Base-by-base conservation (phyloP, 352 stramenopile genomes). In the Globisporangium iwayamae region DNA sequence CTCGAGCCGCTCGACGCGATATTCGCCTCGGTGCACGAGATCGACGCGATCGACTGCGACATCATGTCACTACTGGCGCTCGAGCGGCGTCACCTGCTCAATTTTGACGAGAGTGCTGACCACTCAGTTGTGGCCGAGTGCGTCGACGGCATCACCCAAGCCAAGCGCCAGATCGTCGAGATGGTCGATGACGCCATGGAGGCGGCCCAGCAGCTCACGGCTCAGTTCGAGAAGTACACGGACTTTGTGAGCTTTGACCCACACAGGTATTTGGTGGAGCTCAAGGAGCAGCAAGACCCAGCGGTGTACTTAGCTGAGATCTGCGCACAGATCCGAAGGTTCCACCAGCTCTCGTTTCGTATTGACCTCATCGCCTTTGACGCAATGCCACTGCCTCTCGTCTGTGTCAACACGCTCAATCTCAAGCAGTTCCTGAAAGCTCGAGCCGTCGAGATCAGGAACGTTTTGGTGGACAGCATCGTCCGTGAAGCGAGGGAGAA, bases 61-160 rank as follows among this genome's bases (percentile, higher is more conserved):
- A 83, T 98, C 28, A 90, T 98, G 81, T 96, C 84, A 7, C 71
- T 98, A 16, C 71, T 98, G 10, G 74, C 80, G 6, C 79, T 98
- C 2, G 80, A 89, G 3, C 72, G 74, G 14, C 63, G 67, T 0
- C 81, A 76, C 4, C 52, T 96, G 4, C 70, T 96, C 0, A 74
- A 90, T 58, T 66, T 94, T 11, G 36, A 60, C 16, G 70, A 41
- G 36, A 1, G 79, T 3, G 65, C 74, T 1, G 72, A 83, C 30
- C 55, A 54, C 9, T 59, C 67, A 0, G 85, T 91, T 8, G 70
- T 91, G 10, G 57, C 68, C 0, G 76, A 84, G 30, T 79, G 85
- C 39, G 43, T 88, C 0, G 63, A 85, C 8, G 69, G 61, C 0
- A 71, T 97, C 2, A 60, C 68, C 1, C 60, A 20, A 0, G 82